Evolutionary conservation across 139 green algal genomes (phyloP).

Genomic region (Chlorokybus atmophyticus): DNA sequence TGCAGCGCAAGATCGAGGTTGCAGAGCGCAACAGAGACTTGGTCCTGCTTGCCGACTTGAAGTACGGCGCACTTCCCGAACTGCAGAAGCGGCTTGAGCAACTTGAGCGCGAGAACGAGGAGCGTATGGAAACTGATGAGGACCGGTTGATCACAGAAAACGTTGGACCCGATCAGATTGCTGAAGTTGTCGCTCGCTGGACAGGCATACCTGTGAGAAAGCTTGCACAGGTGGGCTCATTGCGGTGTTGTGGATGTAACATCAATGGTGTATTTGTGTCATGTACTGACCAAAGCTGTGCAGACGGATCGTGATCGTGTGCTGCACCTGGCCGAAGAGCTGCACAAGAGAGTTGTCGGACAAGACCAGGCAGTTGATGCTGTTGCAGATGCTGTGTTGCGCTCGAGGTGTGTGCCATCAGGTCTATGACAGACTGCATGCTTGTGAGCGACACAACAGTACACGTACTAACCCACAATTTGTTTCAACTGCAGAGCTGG

Average conservation of each 20-base stretch:
- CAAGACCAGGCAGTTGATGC: constrained; percentile 71
- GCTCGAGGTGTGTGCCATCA: no score
- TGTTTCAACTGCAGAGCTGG: constrained; percentile 52
- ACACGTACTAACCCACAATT: no score
- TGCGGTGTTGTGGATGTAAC: no score
- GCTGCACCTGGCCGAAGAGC: constrained; percentile 68
- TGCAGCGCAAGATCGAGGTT: constrained; percentile 44
- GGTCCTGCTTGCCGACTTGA: constrained; percentile 36
- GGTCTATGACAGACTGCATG: no score
- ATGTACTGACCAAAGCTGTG: no score
- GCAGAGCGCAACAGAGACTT: constrained; percentile 63
- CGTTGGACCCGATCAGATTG: constrained; percentile 50
- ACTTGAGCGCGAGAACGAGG: constrained; percentile 21
- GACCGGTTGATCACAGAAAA: constrained; percentile 63
- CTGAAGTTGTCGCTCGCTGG: constrained; percentile 64
- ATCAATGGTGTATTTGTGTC: no score
- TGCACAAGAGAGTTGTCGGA: constrained; percentile 63
- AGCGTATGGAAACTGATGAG: not conserved
- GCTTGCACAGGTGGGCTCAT: constrained; percentile 37
- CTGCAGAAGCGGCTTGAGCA: constrained; percentile 51
- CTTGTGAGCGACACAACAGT: no score
- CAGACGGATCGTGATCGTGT: constrained; percentile 78
- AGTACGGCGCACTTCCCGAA: constrained; percentile 67
- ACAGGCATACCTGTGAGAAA: constrained; percentile 72
- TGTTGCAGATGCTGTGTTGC: constrained; percentile 81